Conservation (phyloP, 108 stramenopile genomes). For the Skeletonema menzelii region DNA sequence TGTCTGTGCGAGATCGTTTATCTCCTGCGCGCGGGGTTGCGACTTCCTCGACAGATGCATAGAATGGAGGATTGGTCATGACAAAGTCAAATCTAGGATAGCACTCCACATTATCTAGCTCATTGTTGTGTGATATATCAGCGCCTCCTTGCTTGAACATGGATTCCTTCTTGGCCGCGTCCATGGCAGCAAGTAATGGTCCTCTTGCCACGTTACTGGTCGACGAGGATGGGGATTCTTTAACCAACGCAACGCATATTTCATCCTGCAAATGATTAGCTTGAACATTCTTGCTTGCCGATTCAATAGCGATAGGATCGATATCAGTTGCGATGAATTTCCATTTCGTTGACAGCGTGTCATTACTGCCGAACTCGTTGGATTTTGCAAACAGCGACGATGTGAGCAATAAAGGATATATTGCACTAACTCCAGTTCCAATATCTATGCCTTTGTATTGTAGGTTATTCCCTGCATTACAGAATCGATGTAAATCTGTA, state of each 20-base stretch:
- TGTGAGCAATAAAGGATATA: constrained; percentile 80
- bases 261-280: constrained; percentile 64
- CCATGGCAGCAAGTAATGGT: constrained; percentile 38
- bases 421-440: constrained; percentile 88
- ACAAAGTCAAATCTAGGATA: constrained; percentile 67
- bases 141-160: background rate
- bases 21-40: constrained; percentile 56
- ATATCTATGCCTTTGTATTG: constrained; percentile 74
- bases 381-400: constrained; percentile 22
- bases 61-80: constrained; percentile 97
- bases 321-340: constrained; percentile 84
- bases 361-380: background rate
- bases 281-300: constrained; percentile 69
- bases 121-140: background rate
- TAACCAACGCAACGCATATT: constrained; percentile 57
- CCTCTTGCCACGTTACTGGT: constrained; percentile 1
- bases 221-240: background rate
- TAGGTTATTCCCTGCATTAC: background rate
- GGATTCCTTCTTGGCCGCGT: constrained; percentile 6
- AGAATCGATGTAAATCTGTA: constrained; percentile 17
- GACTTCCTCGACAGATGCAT: constrained; percentile 62
- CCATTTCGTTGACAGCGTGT: constrained; percentile 25
- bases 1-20: constrained; percentile 65
- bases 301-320: constrained; percentile 73
- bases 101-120: background rate